Evolutionary conservation across 169 alveolate species (phyloP).

Genomic region (Eimeria tenella): DNA sequence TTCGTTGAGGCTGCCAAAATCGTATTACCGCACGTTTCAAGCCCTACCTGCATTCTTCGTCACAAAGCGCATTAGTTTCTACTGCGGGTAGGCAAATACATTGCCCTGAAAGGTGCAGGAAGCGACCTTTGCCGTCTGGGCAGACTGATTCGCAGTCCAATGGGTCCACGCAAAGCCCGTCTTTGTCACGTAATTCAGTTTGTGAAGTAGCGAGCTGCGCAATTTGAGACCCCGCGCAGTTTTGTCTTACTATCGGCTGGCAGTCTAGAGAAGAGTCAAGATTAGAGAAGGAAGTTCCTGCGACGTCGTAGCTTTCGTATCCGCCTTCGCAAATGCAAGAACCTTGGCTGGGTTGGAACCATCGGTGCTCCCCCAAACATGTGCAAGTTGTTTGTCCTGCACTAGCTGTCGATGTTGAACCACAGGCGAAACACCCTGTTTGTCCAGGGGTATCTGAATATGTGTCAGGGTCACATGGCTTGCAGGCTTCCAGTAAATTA

Average conservation of each 20-base stretch:
- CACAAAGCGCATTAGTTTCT: slow-evolving; percentile 1
- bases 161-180: slow-evolving; percentile 48
- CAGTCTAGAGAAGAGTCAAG: slow-evolving; percentile 58
- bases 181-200: slow-evolving; percentile 31
- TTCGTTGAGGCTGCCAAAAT: neutral
- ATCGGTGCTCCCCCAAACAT: slow-evolving; percentile 84
- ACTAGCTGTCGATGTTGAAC: slow-evolving; percentile 82
- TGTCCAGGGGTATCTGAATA: slow-evolving; percentile 77
- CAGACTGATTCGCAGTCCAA: slow-evolving; percentile 34
- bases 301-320: slow-evolving; percentile 67
- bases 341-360: slow-evolving; percentile 85
- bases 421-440: slow-evolving; percentile 85
- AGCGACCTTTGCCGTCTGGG: slow-evolving; percentile 52
- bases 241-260: slow-evolving; percentile 53
- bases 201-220: slow-evolving; percentile 28
- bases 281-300: slow-evolving; percentile 52
- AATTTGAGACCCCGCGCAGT: slow-evolving; percentile 57
- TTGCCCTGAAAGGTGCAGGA: slow-evolving; percentile 47
- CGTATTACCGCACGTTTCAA: neutral
- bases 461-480: slow-evolving; percentile 68
- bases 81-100: slow-evolving; percentile 59
- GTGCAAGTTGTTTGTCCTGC: slow-evolving; percentile 84
- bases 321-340: slow-evolving; percentile 88
- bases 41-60: slow-evolving; percentile 43
- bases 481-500: slow-evolving; percentile 58